A percentile compares a stretch with the other conserved stretches of the same genome.
These are phyloP conservation scores for Corchorus capsularis DNA, from an alignment of 345 rosid species.

Conservation along the genomic window DNA sequence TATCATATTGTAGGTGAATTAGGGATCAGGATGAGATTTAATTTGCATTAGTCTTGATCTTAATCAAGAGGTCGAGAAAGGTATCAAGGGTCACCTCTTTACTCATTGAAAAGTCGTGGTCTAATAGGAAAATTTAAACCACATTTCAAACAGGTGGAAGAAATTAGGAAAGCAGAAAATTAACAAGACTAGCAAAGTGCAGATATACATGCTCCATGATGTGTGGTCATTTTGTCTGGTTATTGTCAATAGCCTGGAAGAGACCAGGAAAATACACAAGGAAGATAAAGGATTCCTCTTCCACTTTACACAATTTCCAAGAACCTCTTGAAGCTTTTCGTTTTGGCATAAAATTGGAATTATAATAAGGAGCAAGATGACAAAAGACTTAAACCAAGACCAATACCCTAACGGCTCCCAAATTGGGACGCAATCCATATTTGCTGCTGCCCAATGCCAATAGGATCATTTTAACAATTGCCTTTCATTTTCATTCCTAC, in stretches of 20 bases:
- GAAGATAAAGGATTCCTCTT: background rate
- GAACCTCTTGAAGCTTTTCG: constrained; percentile 4
- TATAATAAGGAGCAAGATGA: background rate
- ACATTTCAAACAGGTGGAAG: background rate
- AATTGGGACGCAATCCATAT: background rate
- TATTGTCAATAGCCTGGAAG: background rate
- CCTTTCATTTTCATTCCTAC: background rate
- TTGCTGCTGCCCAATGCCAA: background rate
- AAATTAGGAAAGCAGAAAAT: no score
- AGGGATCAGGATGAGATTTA: no score
- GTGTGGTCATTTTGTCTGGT: constrained; percentile 8
- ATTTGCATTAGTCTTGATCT: no score
- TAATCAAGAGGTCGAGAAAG: no score
- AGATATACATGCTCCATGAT: background rate
- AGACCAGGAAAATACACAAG: background rate
- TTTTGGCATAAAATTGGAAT: background rate
- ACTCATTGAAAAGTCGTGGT: no score
- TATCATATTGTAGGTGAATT: no score
- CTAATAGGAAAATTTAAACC: background rate
- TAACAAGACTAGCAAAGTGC: constrained; percentile 1
- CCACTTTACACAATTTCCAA: constrained; percentile 23
- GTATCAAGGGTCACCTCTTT: no score
- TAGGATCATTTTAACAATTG: background rate
- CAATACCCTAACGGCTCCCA: background rate
- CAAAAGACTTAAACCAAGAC: constrained; percentile 18